Evolutionary conservation across 345 rosid species (phyloP).

Genomic region (Acer campestre): DNA sequence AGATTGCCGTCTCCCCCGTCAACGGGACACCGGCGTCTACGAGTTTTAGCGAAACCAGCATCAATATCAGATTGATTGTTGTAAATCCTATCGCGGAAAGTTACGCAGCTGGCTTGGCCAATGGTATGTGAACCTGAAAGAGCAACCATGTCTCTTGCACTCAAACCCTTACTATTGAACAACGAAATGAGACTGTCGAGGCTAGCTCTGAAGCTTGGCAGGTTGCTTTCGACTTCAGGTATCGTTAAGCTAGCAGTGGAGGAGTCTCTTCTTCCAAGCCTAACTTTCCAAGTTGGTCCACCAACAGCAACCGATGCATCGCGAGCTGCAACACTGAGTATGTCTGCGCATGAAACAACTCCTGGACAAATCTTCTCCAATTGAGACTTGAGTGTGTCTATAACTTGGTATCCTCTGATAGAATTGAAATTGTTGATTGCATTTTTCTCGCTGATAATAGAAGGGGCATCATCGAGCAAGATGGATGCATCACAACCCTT

Average conservation of each 20-base stretch:
- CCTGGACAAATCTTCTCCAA: background rate
- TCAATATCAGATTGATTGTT: background rate
- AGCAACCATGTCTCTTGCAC: background rate
- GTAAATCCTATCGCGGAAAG: background rate
- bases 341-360: background rate
- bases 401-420: background rate
- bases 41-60: background rate
- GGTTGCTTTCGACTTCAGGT: background rate
- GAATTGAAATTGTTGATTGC: background rate
- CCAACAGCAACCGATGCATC: background rate
- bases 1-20: background rate
- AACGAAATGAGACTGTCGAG: background rate
- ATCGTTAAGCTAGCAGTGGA: background rate
- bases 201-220: background rate
- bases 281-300: conserved; percentile 1
- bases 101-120: background rate
- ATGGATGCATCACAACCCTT: background rate
- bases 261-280: conserved; percentile 1
- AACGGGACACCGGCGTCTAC: background rate
- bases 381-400: background rate
- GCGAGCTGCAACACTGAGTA: background rate
- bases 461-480: background rate
- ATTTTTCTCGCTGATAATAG: background rate
- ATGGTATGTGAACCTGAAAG: background rate
- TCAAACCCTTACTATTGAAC: background rate